Evolutionary conservation across 2,329 filamentous ascomycete species (phyloP).

Genomic region (Cladorrhinum sp.): DNA sequence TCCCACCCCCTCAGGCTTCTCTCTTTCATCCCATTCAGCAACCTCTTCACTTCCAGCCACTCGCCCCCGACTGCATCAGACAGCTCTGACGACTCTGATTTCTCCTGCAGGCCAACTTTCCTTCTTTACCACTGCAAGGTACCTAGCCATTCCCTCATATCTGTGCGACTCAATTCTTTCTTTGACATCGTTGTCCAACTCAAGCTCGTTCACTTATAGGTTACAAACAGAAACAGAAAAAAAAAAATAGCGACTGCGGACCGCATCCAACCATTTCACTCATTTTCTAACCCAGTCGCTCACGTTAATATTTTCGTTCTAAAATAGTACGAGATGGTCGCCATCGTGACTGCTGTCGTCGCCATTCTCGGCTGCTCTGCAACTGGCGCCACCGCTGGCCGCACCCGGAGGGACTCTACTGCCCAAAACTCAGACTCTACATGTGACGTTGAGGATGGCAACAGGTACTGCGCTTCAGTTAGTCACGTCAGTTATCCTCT

Average conservation of each 20-base stretch:
- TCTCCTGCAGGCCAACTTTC: neutral
- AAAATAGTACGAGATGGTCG: neutral
- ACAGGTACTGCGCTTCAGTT: constrained; percentile 66
- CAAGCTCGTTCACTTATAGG: neutral
- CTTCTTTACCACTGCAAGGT: neutral
- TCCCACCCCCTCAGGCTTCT: neutral
- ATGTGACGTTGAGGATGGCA: constrained; percentile 39
- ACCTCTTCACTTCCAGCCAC: neutral
- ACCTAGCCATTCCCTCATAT: neutral
- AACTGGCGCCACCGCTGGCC: neutral
- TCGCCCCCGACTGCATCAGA: neutral
- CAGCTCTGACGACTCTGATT: neutral
- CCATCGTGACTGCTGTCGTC: neutral
- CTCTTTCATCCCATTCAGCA: neutral
- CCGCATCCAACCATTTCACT: neutral
- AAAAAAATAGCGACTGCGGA: neutral
- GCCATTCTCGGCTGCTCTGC: neutral
- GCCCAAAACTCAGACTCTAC: neutral
- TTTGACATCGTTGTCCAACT: neutral
- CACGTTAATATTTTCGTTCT: neutral
- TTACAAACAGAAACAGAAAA: neutral
- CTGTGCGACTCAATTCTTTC: neutral
- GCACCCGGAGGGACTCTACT: neutral
- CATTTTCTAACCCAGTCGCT: neutral
- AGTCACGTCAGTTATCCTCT: constrained; percentile 60